Percentiles rank a stretch among this genome's conserved stretches.
Evolutionary conservation across 371 early-diverging fungal genomes (phyloP).

Genomic region (Globomyces sp.): DNA sequence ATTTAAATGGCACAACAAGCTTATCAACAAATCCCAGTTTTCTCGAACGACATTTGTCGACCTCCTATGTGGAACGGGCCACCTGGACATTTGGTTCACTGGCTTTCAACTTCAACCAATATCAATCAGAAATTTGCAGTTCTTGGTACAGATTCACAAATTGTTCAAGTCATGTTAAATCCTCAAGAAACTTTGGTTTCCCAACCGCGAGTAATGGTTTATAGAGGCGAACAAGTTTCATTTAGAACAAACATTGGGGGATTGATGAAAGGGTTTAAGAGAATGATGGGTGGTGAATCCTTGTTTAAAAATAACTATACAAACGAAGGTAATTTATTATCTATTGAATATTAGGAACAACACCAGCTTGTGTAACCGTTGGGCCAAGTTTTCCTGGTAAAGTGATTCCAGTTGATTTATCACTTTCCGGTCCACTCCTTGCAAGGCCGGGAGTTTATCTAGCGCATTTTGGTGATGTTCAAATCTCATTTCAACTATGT

Average conservation of each 20-base stretch:
- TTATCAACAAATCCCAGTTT: background rate
- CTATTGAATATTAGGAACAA: background rate
- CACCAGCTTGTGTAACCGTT: background rate
- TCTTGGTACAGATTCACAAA: background rate
- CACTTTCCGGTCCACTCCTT: background rate
- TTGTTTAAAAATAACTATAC: slow-evolving; percentile 5
- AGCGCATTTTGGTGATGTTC: slow-evolving; percentile 1
- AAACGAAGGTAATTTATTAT: background rate
- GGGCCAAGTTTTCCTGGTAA: background rate
- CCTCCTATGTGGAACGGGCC: slow-evolving; percentile 1
- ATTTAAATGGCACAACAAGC: too few species aligned
- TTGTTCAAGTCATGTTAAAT: background rate
- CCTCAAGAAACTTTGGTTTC: slow-evolving; percentile 3
- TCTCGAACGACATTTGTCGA: background rate
- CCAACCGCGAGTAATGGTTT: background rate
- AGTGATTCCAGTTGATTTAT: slow-evolving; percentile 5
- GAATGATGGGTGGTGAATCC: background rate
- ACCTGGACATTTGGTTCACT: background rate
- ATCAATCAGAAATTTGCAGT: background rate
- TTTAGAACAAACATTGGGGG: background rate
- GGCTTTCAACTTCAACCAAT: background rate
- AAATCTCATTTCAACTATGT: background rate
- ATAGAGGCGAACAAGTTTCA: background rate
- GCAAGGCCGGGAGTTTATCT: slow-evolving; percentile 2
- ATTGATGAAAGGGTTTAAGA: background rate